Evolutionary conservation across 2,329 filamentous ascomycete genomes (phyloP).

Genomic region (Penicillium verrucosum): DNA sequence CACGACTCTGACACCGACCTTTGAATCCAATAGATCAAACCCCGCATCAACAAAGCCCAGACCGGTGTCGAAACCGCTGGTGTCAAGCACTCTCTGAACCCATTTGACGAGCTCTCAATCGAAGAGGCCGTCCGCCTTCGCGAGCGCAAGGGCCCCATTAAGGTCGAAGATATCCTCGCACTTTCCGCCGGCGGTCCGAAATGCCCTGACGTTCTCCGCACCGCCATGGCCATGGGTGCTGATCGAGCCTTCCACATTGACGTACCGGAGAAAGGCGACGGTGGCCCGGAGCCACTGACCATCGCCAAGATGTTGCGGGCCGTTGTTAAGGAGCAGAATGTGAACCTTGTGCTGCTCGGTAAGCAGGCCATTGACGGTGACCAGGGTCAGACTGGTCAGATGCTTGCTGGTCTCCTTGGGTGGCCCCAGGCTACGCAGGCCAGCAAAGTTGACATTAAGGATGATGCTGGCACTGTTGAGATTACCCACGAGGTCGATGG

Average conservation of each 20-base stretch:
- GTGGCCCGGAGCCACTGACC: conserved; percentile 73
- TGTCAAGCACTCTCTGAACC: conserved; percentile 98
- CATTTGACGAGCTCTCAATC: conserved; percentile 96
- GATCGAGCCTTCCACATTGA: conserved; percentile 90
- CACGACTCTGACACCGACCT: not conserved
- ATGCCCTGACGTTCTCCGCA: conserved; percentile 82
- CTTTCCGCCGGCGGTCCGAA: conserved; percentile 87
- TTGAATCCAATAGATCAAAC: conserved; percentile 57
- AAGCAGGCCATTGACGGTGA: conserved; percentile 99
- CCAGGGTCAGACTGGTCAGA: conserved; percentile 92
- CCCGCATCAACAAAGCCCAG: conserved; percentile 66
- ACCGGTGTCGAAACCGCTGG: conserved; percentile 88
- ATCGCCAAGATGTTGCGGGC: conserved; percentile 85
- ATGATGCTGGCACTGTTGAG: conserved; percentile 64
- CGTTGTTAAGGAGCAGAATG: conserved; percentile 77
- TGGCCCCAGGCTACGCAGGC: conserved; percentile 97
- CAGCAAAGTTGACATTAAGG: conserved; percentile 71
- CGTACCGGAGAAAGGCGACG: conserved; percentile 65
- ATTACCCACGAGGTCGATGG: conserved; percentile 94
- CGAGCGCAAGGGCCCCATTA: conserved; percentile 73
- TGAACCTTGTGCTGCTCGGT: conserved; percentile 88
- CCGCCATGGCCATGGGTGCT: conserved; percentile 97
- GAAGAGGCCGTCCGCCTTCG: conserved; percentile 94
- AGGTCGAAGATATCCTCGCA: conserved; percentile 87
- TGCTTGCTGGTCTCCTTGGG: conserved; percentile 86